Percentiles rank a stretch among this genome's conserved stretches.
Conservation (phyloP, 2,329 filamentous ascomycete genomes). For the Trichoderma guizhouense region DNA sequence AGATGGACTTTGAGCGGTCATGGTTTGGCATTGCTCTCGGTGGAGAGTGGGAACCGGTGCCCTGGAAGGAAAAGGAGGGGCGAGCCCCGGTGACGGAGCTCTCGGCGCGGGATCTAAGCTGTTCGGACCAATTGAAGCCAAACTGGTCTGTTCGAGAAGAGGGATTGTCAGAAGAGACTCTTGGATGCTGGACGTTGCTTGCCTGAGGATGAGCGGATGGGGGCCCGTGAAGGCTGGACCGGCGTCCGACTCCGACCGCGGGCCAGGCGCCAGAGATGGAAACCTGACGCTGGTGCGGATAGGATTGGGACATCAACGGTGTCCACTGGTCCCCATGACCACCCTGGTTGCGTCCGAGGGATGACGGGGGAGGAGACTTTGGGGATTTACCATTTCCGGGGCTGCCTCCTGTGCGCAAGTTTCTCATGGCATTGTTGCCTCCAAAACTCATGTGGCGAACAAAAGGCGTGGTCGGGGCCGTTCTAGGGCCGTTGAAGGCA, state of each 20-base stretch:
- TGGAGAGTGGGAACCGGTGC: constrained; percentile 39
- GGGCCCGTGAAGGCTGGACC: constrained; percentile 34
- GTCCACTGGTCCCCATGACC: constrained; percentile 31
- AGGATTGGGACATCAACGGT: constrained; percentile 18
- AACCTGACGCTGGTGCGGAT: constrained; percentile 25
- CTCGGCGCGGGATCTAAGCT: constrained; percentile 87
- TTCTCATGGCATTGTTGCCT: constrained; percentile 70
- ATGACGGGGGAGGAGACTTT: constrained; percentile 36
- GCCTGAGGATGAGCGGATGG: constrained; percentile 46
- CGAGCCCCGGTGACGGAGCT: constrained; percentile 63
- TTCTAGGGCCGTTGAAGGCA: constrained; percentile 47
- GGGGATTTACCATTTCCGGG: constrained; percentile 62
- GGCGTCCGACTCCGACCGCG: constrained; percentile 34
- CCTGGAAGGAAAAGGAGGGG: constrained; percentile 56
- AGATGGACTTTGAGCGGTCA: constrained; percentile 67
- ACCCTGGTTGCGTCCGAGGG: constrained; percentile 32
- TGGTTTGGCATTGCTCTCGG: constrained; percentile 44
- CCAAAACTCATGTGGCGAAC: constrained; percentile 87
- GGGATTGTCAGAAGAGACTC: constrained; percentile 63
- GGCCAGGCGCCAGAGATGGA: constrained; percentile 34
- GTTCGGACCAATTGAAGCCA: constrained; percentile 96
- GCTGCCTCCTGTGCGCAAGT: constrained; percentile 51
- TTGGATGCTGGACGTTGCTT: constrained; percentile 56
- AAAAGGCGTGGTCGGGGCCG: constrained; percentile 69
- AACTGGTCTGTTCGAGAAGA: constrained; percentile 67